Evolutionary conservation across 1,284 basidiomycete species (phyloP).

Genomic region (Rhodotorula sp.): DNA sequence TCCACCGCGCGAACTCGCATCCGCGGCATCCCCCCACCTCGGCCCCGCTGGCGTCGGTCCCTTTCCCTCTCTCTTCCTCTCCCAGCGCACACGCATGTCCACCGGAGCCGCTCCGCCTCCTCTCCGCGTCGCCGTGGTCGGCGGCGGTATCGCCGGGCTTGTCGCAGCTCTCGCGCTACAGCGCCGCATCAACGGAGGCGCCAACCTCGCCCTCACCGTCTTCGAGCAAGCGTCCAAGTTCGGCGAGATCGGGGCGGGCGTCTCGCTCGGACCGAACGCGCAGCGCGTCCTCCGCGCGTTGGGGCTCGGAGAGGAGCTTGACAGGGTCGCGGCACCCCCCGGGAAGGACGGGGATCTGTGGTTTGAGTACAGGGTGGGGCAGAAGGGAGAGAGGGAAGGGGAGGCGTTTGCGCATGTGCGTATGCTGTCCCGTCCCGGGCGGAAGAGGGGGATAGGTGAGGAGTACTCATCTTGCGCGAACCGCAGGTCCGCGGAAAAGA

Average conservation of each 20-base stretch:
- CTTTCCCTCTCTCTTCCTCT: too few relatives aligned
- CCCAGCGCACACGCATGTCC: not conserved
- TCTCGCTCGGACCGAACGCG: constrained; percentile 15
- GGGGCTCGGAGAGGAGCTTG: constrained; percentile 18
- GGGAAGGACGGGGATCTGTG: constrained; percentile 15
- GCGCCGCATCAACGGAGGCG: not conserved
- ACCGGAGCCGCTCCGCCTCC: not conserved
- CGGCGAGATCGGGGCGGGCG: constrained; percentile 41
- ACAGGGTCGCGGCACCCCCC: constrained; percentile 6
- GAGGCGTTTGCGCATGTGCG: constrained; percentile 26
- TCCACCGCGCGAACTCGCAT: too few relatives aligned
- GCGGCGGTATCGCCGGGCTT: constrained; percentile 22
- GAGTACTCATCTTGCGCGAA: too few relatives aligned
- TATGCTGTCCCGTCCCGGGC: too few relatives aligned
- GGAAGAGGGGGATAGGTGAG: too few relatives aligned
- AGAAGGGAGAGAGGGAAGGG: constrained; percentile 16
- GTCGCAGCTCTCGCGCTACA: constrained; percentile 4
- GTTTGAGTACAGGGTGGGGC: constrained; percentile 36
- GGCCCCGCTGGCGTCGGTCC: too few relatives aligned
- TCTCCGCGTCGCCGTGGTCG: constrained; percentile 4
- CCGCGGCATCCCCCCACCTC: too few relatives aligned
- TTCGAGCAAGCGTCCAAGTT: constrained; percentile 26
- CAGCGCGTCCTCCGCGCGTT: constrained; percentile 22
- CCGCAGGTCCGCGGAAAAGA: constrained; percentile 9
- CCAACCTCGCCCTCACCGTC: constrained; percentile 2